Evolutionary conservation across 2,329 filamentous ascomycete species (phyloP).

Genomic region (Camillea tinctor): DNA sequence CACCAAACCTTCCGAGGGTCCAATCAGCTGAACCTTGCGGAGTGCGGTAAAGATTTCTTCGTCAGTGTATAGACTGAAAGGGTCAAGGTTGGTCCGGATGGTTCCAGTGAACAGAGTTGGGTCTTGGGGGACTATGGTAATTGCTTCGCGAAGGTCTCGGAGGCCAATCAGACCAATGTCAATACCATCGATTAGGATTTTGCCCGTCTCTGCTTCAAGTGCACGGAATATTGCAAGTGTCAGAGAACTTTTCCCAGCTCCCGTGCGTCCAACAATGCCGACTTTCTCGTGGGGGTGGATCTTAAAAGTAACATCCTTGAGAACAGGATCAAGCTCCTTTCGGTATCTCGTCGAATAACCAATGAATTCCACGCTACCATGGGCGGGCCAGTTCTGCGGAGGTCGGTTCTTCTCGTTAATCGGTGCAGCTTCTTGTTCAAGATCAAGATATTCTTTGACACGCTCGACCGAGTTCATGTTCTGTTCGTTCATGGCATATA

Average conservation of each 20-base stretch:
- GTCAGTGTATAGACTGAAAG: conserved; percentile 84
- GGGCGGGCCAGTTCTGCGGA: conserved; percentile 76
- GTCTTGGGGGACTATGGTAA: conserved; percentile 97
- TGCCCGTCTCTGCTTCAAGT: conserved; percentile 84
- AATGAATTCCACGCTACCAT: conserved; percentile 84
- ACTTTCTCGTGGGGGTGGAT: conserved; percentile 88
- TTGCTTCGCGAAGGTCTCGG: conserved; percentile 87
- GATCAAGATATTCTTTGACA: conserved; percentile 94
- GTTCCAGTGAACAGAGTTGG: conserved; percentile 93
- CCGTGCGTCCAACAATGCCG: conserved; percentile 92
- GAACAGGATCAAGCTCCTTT: conserved; percentile 79
- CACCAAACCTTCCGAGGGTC: conserved; percentile 45
- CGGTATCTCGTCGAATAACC: conserved; percentile 89
- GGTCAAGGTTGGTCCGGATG: conserved; percentile 88
- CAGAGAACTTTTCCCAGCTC: conserved; percentile 93
- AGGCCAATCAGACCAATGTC: conserved; percentile 88
- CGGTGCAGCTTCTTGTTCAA: conserved; percentile 85
- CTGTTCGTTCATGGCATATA: conserved; percentile 94
- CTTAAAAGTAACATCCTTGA: conserved; percentile 81
- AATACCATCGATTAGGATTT: conserved; percentile 87
- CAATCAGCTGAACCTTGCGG: conserved; percentile 84
- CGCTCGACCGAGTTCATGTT: conserved; percentile 99
- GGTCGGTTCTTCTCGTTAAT: conserved; percentile 78
- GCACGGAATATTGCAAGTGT: conserved; percentile 91
- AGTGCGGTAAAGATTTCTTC: conserved; percentile 87